Evolutionary conservation across 2,329 filamentous ascomycete genomes (phyloP).

Genomic region (Neurospora sp.): DNA sequence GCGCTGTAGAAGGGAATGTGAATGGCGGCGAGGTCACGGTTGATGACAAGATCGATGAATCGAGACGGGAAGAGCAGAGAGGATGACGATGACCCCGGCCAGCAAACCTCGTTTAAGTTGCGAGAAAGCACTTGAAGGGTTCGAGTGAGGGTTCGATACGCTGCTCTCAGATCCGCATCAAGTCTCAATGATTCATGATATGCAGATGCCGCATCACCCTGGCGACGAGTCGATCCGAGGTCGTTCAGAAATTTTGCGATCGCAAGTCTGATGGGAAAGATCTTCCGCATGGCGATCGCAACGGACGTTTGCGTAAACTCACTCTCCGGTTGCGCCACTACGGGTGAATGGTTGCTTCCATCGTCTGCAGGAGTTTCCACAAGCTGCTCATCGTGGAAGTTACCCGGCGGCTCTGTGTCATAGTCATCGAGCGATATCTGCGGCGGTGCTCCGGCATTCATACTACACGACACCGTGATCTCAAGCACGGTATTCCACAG

Average conservation of each 20-base stretch:
- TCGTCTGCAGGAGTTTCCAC: constrained; percentile 14
- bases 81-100: not conserved
- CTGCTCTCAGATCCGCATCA: constrained; percentile 29
- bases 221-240: constrained; percentile 15
- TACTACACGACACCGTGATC: constrained; percentile 32
- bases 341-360: not conserved
- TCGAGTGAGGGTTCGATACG: constrained; percentile 31
- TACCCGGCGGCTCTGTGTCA: constrained; percentile 37
- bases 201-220: constrained; percentile 10
- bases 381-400: constrained; percentile 41
- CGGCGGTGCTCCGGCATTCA: constrained; percentile 35
- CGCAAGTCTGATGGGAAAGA: constrained; percentile 32
- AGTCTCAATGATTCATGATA: constrained; percentile 37
- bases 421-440: constrained; percentile 35
- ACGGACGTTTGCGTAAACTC: constrained; percentile 31
- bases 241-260: constrained; percentile 16
- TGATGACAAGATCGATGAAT: constrained; percentile 41
- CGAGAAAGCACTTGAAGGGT: constrained; percentile 19
- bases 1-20: constrained; percentile 42
- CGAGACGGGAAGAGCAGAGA: constrained; percentile 15
- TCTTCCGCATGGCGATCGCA: constrained; percentile 31
- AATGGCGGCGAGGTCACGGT: constrained; percentile 43
- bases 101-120: not conserved
- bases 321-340: constrained; percentile 23
- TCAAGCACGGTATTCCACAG: constrained; percentile 45